Evolutionary conservation across 257 asterid genomes (phyloP).

Genomic region (Galeopsis tetrahit): DNA sequence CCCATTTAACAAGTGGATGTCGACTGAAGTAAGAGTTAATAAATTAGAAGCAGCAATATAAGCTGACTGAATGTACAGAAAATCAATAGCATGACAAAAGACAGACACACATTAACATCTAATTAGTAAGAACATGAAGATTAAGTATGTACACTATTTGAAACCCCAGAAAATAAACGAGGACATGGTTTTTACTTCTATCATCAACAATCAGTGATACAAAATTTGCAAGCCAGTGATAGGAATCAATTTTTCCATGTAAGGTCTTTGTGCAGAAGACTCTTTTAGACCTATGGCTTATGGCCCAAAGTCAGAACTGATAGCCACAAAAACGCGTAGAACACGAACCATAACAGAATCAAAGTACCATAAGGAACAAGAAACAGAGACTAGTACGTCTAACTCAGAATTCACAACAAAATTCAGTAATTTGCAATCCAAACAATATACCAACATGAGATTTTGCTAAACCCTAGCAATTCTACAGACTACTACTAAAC

Average conservation of each 20-base stretch:
- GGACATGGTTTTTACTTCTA: neutral
- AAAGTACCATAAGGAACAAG: neutral
- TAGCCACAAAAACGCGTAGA: neutral
- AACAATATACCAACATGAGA: neutral
- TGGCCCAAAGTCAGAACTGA: neutral
- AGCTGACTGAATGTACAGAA: neutral
- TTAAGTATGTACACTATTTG: neutral
- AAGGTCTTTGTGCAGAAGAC: neutral
- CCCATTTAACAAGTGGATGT: slow-evolving; percentile 72
- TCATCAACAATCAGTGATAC: neutral
- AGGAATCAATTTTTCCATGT: neutral
- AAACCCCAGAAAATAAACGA: neutral
- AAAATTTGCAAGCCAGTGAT: neutral
- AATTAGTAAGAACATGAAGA: neutral
- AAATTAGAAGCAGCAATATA: slow-evolving; percentile 11
- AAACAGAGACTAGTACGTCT: neutral
- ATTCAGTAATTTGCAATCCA: neutral
- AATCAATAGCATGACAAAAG: neutral
- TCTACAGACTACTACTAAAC: neutral
- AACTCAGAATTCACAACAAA: neutral
- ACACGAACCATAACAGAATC: neutral
- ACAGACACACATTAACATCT: neutral
- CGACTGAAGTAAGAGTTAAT: slow-evolving; percentile 47
- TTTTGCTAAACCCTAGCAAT: neutral
- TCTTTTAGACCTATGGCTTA: neutral